Evolutionary conservation across 371 early-diverging fungal species (phyloP), one percentile per base, ranked within the genome.

Genomic region (Zopfochytrium polystomum): DNA sequence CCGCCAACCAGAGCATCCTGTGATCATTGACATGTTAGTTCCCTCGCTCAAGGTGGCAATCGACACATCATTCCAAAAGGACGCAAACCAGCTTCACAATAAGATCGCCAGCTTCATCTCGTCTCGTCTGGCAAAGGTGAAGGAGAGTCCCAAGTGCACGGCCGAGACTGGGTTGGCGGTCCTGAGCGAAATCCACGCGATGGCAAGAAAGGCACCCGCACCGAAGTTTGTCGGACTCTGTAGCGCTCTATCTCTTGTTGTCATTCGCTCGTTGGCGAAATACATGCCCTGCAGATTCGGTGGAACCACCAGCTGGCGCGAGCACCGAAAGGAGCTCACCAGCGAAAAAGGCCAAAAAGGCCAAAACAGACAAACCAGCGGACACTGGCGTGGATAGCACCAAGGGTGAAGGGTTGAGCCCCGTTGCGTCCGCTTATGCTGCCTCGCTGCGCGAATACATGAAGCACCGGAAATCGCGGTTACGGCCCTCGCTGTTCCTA

Each of bases 101-200:
- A 89, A 89, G 73, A 73, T 86, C 4, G 67, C 74, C 34, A 65
- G 86, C 23, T 47, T 77, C 32, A 72, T 92, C 43, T 80, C 76
- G 56, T 79, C 81, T 64, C 79, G 79, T 62, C 74, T 90, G 22
- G 70, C 79, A 66, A 84, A 84, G 57, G 60, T 77, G 31, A 81
- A 82, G 66, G 87, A 84, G 55, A 72, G 80, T 44, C 92, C 92
- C 3, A 75, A 55, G 44, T 76, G 67, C 13, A 77, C 80, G 29
- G 60, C 35, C 11, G 65, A 52, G n/a, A 70, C 68, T 18, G 85
- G 81, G 2, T 67, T 82, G 56, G 78, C 76, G 32, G 72, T 89
- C 47, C 63, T 91, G 34, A 69, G 72, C 33, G 75, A 85, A 13
- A 79, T 90, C 3, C 91, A 92, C 58, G 84, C 87, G 57, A 79